phyloP scores from a whole-genome alignment of 2,329 filamentous ascomycete species.

The Aspergillus udagawae region DNA sequence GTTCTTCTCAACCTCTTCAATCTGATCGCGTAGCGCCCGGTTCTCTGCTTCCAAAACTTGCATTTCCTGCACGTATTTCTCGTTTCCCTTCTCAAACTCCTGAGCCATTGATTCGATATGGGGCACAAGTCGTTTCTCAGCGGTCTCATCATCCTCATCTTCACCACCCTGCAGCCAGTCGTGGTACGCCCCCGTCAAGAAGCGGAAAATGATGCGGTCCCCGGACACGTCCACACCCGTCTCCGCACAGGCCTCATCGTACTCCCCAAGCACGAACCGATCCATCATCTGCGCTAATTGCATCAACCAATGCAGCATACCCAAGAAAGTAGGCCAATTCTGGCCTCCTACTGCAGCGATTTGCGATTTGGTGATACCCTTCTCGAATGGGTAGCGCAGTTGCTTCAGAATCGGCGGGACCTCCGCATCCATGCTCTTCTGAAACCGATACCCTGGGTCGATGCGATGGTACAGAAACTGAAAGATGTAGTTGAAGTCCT shows the following conservation, averaged over 20 bases:
- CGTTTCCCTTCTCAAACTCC: conserved; percentile 81
- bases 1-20: conserved; percentile 83
- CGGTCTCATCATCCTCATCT: conserved; percentile 80
- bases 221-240: conserved; percentile 81
- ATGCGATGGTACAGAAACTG: conserved; percentile 97
- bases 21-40: conserved; percentile 72
- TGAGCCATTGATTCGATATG: conserved; percentile 84
- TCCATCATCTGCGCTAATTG: conserved; percentile 93
- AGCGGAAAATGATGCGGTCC: conserved; percentile 91
- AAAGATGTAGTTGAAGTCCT: conserved; percentile 97
- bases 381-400: conserved; percentile 89
- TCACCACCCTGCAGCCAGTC: conserved; percentile 94
- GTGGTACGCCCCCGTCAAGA: conserved; percentile 81
- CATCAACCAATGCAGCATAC: conserved; percentile 98
- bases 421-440: conserved; percentile 92
- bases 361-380: conserved; percentile 93
- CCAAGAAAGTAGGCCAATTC: conserved; percentile 94
- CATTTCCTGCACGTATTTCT: conserved; percentile 78
- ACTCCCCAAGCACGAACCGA: conserved; percentile 69
- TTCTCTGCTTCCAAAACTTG: conserved; percentile 84
- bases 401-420: conserved; percentile 90
- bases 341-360: conserved; percentile 92
- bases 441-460: conserved; percentile 87
- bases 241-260: conserved; percentile 86
- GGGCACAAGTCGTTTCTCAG: conserved; percentile 71